These are phyloP conservation scores for Vitis hybrid DNA, from an alignment of 177 flowering plant genomes.

Conservation along the genomic window DNA sequence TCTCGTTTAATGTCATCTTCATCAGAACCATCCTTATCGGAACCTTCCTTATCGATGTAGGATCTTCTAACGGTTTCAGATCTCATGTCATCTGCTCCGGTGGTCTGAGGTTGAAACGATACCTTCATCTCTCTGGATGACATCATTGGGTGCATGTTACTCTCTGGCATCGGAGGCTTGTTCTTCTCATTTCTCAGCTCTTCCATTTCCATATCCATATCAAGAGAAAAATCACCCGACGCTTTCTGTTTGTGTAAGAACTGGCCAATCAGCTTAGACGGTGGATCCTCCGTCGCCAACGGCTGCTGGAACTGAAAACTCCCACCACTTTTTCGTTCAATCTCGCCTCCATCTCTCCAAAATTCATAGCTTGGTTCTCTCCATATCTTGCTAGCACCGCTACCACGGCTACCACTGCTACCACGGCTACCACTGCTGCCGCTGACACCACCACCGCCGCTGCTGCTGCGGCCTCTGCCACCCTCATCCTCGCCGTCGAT, in stretches of 20 bases:
- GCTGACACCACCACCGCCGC: not conserved
- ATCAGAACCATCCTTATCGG: no score
- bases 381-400: constrained; percentile 20
- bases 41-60: no score
- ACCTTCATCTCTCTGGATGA: constrained; percentile 19
- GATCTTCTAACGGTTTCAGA: no score
- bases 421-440: not conserved
- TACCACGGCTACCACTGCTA: no score
- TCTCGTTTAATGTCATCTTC: no score
- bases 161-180: constrained; percentile 18
- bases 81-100: no score
- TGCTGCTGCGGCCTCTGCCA: not conserved
- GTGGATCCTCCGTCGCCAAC: constrained; percentile 28
- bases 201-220: constrained; percentile 57
- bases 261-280: constrained; percentile 43
- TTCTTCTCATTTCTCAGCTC: constrained; percentile 17
- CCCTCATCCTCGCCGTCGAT: constrained; percentile 32
- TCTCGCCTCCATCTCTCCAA: constrained; percentile 25
- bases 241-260: constrained; percentile 37
- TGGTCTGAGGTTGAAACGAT: constrained; percentile 17
- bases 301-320: constrained; percentile 13
- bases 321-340: not conserved
- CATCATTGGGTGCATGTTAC: not conserved
- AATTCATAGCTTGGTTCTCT: constrained; percentile 47
- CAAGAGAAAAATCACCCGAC: constrained; percentile 35